Conservation (phyloP, 331 rosid species). For the Acacia concinna region DNA sequence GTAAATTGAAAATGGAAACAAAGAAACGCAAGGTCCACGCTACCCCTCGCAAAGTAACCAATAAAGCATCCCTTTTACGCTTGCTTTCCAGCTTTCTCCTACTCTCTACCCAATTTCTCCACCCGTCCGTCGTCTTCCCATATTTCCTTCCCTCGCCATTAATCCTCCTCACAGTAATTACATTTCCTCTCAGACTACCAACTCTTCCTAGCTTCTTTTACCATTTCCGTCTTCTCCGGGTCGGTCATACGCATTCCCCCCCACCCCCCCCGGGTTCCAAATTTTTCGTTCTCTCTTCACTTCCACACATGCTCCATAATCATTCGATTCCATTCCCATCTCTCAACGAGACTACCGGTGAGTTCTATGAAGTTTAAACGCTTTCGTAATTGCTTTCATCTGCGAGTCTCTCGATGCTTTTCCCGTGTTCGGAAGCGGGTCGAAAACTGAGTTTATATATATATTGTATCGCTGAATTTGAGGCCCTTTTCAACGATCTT, state of each 20-base stretch:
- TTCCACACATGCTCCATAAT: background rate
- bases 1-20: background rate
- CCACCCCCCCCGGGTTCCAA: background rate
- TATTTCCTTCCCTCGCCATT: background rate
- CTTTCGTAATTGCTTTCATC: slow-evolving; percentile 1
- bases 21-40: background rate
- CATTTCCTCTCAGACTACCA: background rate
- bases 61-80: background rate
- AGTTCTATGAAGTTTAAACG: slow-evolving; percentile 7
- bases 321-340: background rate
- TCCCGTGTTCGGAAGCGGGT: background rate
- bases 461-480: slow-evolving; percentile 1
- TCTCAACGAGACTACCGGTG: background rate
- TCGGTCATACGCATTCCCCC: background rate
- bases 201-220: background rate
- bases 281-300: background rate
- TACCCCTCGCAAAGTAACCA: background rate
- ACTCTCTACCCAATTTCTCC: background rate
- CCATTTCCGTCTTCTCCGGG: background rate
- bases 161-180: background rate
- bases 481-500: background rate
- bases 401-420: background rate
- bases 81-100: background rate
- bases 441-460: background rate
- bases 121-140: background rate